Evolutionary conservation across 148 eudicot genomes (phyloP).

Genomic region (Cornus controversa): DNA sequence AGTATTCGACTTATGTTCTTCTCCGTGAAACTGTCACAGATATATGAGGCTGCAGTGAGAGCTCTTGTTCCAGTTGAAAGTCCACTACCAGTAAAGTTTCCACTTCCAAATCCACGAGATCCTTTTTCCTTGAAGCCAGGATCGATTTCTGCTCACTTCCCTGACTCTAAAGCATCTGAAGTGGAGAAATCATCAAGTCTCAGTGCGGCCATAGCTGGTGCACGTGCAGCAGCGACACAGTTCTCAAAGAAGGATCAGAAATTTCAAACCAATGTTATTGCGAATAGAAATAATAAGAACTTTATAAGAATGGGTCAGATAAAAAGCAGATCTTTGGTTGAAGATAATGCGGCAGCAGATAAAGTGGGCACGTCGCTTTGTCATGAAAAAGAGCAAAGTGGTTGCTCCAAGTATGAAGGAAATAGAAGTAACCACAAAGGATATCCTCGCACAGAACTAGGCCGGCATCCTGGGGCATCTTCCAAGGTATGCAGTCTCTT

Average conservation of each 20-base stretch:
- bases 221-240: conserved; percentile 71
- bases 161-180: conserved; percentile 30
- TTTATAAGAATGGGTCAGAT: background rate
- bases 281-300: background rate
- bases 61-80: conserved; percentile 48
- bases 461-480: background rate
- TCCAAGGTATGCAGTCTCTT: conserved; percentile 3
- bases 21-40: conserved; percentile 28
- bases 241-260: conserved; percentile 41
- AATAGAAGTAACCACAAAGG: background rate
- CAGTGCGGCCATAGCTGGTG: conserved; percentile 63
- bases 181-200: conserved; percentile 53
- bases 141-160: conserved; percentile 34
- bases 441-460: conserved; percentile 6
- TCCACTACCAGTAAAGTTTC: conserved; percentile 47
- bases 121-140: conserved; percentile 69
- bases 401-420: conserved; percentile 5
- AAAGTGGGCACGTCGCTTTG: background rate
- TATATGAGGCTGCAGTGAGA: conserved; percentile 49
- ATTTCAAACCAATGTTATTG: background rate
- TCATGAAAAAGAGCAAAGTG: background rate
- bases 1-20: background rate
- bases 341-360: background rate
- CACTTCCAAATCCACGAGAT: conserved; percentile 53
- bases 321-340: conserved; percentile 8